Base-by-base conservation (phyloP, 2,329 filamentous ascomycete genomes). In the Arthrobotrys pseudoclavata region DNA sequence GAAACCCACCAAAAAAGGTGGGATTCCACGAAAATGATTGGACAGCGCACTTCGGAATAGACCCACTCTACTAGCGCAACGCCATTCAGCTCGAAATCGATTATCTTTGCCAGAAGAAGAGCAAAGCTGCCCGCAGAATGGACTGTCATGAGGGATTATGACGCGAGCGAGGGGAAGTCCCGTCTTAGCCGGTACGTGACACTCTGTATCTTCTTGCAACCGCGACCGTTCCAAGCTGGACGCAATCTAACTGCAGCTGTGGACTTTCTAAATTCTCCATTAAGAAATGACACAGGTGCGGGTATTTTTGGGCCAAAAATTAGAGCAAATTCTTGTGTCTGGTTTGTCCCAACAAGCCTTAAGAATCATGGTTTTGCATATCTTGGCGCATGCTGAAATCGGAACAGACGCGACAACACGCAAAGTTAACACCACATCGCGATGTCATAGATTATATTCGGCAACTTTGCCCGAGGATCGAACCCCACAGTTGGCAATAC, bases 1-100 rank as follows among this genome's bases (percentile, higher is more conserved):
- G 37, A 72, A 48, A 37, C 69, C 69, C 66, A n/a, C 69, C 60
- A 66, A 57, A 71, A 47, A 52, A 55, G 31, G 57, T 13, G 18
- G n/a, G 26, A 31, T 57, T 37, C 20, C 20, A 20, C 1, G 9
- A 6, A 47, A 37, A 55, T 64, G 15, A 71, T 72, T 72, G 69
- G 68, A 4, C 24, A 45, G 69, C 69, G 69, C 69, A 26, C 69
- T 72, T 72, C 69, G 69, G 69, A 72, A 72, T 72, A 45, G 48
- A 57, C 68, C 68, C 68, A 71, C 68, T 13, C 13, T 37, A 29
- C 45, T 60, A 72, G 50, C 24, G 60, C 42, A 42, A 64, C 22
- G 48, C 52, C 22, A 45, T 72, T 72, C 69, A 72, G 69, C 69
- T 72, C 60, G 50, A 72, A 42, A 42, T 50, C 42, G 61, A 66